Evolutionary conservation across 805 yeast genomes (phyloP).

Genomic region (Nakazawaea ernobii): DNA sequence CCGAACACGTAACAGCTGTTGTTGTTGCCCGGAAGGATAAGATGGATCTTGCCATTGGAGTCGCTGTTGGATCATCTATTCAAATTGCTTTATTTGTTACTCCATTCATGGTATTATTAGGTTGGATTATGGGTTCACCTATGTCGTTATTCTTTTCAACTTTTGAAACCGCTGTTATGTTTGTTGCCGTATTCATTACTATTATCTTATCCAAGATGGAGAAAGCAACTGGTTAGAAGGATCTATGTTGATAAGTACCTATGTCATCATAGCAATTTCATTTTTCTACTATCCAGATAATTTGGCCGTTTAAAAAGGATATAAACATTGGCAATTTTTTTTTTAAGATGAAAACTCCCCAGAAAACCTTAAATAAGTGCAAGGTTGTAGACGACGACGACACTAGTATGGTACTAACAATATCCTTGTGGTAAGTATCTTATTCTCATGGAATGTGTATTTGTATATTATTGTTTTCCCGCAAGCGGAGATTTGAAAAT

Average conservation of each 20-base stretch:
- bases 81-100: constrained; percentile 95
- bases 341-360: too few species aligned
- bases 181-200: constrained; percentile 82
- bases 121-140: constrained; percentile 90
- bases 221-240: constrained; percentile 98
- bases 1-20: constrained; percentile 96
- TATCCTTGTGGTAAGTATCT: too few species aligned
- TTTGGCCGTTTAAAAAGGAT: constrained; percentile 16
- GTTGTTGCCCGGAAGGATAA: constrained; percentile 92
- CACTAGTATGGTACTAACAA: too few species aligned
- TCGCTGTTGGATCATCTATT: constrained; percentile 92
- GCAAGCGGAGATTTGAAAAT: too few species aligned
- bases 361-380: too few species aligned
- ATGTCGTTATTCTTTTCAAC: constrained; percentile 91
- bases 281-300: constrained; percentile 82
- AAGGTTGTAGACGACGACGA: too few species aligned
- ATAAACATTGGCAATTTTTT: too few species aligned
- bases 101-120: constrained; percentile 88
- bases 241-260: constrained; percentile 82
- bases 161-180: constrained; percentile 89
- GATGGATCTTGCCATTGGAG: constrained; percentile 96
- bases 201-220: constrained; percentile 86
- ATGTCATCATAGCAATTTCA: constrained; percentile 81
- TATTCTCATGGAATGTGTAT: too few species aligned
- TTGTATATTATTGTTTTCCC: too few species aligned